Conservation (phyloP, 768 basidiomycete genomes). For the Russula griseocarnosa region DNA sequence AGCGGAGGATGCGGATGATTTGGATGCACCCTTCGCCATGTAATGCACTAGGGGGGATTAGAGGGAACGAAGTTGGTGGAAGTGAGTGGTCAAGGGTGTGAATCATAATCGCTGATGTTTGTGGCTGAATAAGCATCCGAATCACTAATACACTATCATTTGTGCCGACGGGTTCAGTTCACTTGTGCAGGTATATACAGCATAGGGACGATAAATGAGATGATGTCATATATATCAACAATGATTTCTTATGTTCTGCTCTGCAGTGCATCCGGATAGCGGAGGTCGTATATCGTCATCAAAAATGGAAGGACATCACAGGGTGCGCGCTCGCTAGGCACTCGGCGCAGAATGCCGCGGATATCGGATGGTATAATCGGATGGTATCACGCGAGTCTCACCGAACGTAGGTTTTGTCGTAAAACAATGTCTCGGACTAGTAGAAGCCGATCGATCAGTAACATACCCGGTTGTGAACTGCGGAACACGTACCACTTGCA, state of each 20-base stretch:
- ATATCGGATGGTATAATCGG: neutral
- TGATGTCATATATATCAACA: slow-evolving; percentile 11
- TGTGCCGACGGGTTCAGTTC: neutral
- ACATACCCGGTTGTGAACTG: neutral
- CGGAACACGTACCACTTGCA: slow-evolving; percentile 54
- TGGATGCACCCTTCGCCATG: slow-evolving; percentile 46
- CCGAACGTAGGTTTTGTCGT: slow-evolving; percentile 26
- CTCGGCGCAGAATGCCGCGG: neutral
- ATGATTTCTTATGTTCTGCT: neutral
- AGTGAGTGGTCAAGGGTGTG: neutral
- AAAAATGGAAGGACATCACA: neutral
- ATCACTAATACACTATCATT: neutral
- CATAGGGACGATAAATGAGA: slow-evolving; percentile 3
- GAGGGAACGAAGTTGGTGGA: neutral
- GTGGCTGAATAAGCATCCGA: slow-evolving; percentile 21
- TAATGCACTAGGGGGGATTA: neutral
- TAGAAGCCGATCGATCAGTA: slow-evolving; percentile 18
- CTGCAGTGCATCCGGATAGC: neutral
- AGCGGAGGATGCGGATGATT: slow-evolving; percentile 77
- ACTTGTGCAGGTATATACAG: slow-evolving; percentile 12
- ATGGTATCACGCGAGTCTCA: slow-evolving; percentile 22
- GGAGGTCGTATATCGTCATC: slow-evolving; percentile 10
- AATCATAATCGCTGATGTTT: neutral
- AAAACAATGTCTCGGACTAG: slow-evolving; percentile 29
- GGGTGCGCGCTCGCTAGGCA: neutral